Percentiles rank a stretch among this genome's conserved stretches.
Evolutionary conservation across 331 rosid genomes (phyloP).

Genomic region (Stylosanthes scabra): DNA sequence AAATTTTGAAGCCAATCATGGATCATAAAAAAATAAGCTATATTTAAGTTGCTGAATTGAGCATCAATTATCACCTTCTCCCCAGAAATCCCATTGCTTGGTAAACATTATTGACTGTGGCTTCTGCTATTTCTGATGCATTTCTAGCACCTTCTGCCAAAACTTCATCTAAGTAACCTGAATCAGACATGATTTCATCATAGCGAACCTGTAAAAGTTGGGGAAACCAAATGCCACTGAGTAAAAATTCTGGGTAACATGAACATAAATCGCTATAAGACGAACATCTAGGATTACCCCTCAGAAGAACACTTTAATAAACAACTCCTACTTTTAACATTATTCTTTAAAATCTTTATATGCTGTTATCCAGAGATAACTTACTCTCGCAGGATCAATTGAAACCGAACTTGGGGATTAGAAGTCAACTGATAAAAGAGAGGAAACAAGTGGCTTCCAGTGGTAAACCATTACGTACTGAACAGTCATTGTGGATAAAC

Average conservation of each 20-base stretch:
- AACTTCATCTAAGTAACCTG: constrained; percentile 81
- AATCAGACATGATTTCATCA: constrained; percentile 76
- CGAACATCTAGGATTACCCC: too few species aligned
- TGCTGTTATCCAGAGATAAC: neutral
- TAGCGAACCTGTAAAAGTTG: constrained; percentile 73
- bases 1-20: constrained; percentile 36
- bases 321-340: too few species aligned
- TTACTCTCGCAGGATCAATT: neutral
- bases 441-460: neutral
- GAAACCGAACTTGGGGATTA: neutral
- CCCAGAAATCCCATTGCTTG: constrained; percentile 93
- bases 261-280: neutral
- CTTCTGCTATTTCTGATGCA: constrained; percentile 84
- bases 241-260: constrained; percentile 17
- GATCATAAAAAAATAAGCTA: constrained; percentile 43
- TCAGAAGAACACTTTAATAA: too few species aligned
- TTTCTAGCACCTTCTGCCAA: constrained; percentile 81
- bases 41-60: constrained; percentile 46
- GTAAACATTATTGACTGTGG: constrained; percentile 73
- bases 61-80: constrained; percentile 51
- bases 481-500: constrained; percentile 9
- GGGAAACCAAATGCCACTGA: neutral
- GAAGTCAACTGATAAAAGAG: constrained; percentile 7
- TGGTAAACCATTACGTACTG: constrained; percentile 21
- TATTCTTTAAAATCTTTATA: too few species aligned